Evolutionary conservation across 2,329 filamentous ascomycete genomes (phyloP).

Genomic region (Aspergillus flavus): DNA sequence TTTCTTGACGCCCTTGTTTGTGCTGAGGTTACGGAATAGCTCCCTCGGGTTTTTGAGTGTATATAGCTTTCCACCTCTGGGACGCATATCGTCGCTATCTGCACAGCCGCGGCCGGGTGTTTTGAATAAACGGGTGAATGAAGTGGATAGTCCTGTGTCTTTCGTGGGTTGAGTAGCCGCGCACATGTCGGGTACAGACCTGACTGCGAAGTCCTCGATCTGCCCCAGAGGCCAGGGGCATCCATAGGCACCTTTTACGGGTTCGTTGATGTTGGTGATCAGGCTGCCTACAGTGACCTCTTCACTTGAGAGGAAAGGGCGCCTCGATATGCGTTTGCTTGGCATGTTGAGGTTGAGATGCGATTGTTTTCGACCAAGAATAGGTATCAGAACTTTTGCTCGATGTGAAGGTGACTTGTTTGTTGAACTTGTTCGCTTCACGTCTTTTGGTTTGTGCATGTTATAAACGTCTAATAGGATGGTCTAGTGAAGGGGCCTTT

Average conservation of each 20-base stretch:
- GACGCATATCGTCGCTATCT: neutral
- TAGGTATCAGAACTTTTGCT: neutral
- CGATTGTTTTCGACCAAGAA: neutral
- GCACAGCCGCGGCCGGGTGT: neutral
- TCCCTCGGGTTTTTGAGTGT: neutral
- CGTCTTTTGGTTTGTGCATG: neutral
- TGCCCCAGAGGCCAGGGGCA: neutral
- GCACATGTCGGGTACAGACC: neutral
- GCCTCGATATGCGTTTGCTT: neutral
- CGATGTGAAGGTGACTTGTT: neutral
- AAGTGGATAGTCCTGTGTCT: neutral
- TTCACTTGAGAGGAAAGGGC: neutral
- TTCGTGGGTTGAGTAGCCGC: neutral
- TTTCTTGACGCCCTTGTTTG: neutral
- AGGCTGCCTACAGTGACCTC: neutral
- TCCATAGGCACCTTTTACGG: neutral
- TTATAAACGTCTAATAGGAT: rapidly evolving
- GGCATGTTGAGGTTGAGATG: neutral
- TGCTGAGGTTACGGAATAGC: neutral
- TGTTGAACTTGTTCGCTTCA: neutral
- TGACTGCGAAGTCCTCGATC: neutral
- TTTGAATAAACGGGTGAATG: neutral
- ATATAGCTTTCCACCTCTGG: neutral
- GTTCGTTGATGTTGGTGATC: neutral
- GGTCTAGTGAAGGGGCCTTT: neutral